Percentiles rank a stretch among this genome's conserved stretches.
These are phyloP conservation scores for Pleurotus giganteus DNA, from an alignment of 768 basidiomycete genomes.

Conservation along the genomic window DNA sequence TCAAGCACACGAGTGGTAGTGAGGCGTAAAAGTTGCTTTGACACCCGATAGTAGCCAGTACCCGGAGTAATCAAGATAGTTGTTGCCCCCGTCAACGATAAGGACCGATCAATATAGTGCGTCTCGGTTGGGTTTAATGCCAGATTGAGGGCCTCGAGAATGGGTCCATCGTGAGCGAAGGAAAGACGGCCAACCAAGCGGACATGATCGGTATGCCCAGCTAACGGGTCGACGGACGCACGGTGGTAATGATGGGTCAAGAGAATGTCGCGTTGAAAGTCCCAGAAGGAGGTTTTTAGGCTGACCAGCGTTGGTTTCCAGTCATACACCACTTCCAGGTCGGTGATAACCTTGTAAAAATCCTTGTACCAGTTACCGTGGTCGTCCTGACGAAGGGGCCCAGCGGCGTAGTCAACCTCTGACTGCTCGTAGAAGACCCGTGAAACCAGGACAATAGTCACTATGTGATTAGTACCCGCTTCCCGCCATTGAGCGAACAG, in stretches of 20 bases:
- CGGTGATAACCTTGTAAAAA: conserved; percentile 94
- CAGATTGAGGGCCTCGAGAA: conserved; percentile 94
- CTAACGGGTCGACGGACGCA: conserved; percentile 47
- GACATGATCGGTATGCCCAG: conserved; percentile 49
- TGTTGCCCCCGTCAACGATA: conserved; percentile 82
- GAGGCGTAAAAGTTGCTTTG: conserved; percentile 83
- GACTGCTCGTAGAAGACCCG: conserved; percentile 84
- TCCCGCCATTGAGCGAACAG: conserved; percentile 85
- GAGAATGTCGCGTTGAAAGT: conserved; percentile 88
- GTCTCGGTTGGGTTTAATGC: conserved; percentile 90
- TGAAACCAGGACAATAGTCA: conserved; percentile 92
- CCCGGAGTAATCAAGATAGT: conserved; percentile 91
- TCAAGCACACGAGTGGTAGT: conserved; percentile 94
- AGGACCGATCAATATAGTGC: conserved; percentile 92
- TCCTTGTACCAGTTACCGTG: conserved; percentile 87
- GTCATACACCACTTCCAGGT: conserved; percentile 83
- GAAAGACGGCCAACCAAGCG: conserved; percentile 79
- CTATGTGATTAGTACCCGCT: conserved; percentile 85
- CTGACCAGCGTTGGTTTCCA: conserved; percentile 86
- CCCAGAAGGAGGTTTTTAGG: conserved; percentile 88
- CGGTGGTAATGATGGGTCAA: conserved; percentile 88
- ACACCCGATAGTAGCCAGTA: conserved; percentile 90
- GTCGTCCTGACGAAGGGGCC: conserved; percentile 75
- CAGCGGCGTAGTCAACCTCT: conserved; percentile 80
- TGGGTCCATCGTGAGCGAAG: conserved; percentile 89